phyloP scores from a whole-genome alignment of 169 alveolate genomes.

The Babesia microti region DNA sequence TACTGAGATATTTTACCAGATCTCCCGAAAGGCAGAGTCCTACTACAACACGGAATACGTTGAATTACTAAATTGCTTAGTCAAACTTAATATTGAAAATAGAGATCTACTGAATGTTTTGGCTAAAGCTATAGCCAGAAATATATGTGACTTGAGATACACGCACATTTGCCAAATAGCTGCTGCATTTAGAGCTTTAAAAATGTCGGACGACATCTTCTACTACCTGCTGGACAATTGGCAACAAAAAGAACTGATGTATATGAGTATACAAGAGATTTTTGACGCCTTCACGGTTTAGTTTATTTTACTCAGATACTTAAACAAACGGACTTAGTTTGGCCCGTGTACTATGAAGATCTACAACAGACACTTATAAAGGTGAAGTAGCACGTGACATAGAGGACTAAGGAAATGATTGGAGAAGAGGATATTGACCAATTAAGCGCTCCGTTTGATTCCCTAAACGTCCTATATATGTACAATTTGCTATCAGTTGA shows the following conservation, averaged over 20 bases:
- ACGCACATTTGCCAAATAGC: slow-evolving; percentile 43
- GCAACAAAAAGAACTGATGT: slow-evolving; percentile 54
- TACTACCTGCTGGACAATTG: slow-evolving; percentile 51
- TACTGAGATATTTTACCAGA: slow-evolving; percentile 49
- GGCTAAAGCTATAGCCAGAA: slow-evolving; percentile 42
- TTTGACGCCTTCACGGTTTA: slow-evolving; percentile 32
- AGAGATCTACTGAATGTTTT: slow-evolving; percentile 44
- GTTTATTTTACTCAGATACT: slow-evolving; percentile 2
- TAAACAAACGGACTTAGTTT: slow-evolving; percentile 11
- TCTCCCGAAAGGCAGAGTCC: slow-evolving; percentile 38
- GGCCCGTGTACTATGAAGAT: slow-evolving; percentile 29
- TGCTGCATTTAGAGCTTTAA: slow-evolving; percentile 40
- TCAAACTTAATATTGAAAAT: slow-evolving; percentile 44
- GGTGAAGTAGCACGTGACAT: slow-evolving; percentile 28
- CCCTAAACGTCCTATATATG: slow-evolving; percentile 32
- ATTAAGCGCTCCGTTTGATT: slow-evolving; percentile 58
- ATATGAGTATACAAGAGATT: slow-evolving; percentile 56
- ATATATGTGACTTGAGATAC: slow-evolving; percentile 46
- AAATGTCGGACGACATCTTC: slow-evolving; percentile 48
- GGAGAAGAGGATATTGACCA: slow-evolving; percentile 47
- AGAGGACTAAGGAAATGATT: slow-evolving; percentile 11
- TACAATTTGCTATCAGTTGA: slow-evolving; percentile 12
- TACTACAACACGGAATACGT: slow-evolving; percentile 51
- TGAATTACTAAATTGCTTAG: slow-evolving; percentile 38
- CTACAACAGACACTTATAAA: slow-evolving; percentile 25